Base-by-base conservation (phyloP, 2,329 filamentous ascomycete species). In the Eutypella sp. region DNA sequence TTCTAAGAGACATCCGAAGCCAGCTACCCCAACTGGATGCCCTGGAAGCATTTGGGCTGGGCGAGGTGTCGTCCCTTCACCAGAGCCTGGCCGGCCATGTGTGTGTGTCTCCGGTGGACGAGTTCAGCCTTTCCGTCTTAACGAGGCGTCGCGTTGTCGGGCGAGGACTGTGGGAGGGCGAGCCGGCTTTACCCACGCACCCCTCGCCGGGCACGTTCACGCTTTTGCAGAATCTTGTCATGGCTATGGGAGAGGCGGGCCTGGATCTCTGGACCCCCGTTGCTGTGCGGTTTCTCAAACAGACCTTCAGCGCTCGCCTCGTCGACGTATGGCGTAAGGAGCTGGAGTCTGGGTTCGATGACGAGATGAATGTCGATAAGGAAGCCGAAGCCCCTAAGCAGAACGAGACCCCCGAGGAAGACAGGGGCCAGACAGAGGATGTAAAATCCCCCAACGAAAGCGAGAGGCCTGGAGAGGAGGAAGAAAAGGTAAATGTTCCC, bases 261-360 rank as follows among this genome's bases (percentile, higher is more conserved):
- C 72, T 79, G 39, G 92, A 96, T 62, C 65, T 96, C 3, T 97
- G 91, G 91, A 90, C 84, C 44, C 75, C 80, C 2, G 72, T 74
- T 2, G 86, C 87, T 1, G 78, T 91, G 2, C 56, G 57, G 1
- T 69, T 71, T 1, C 58, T 95, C 51, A 93, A 89, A 66, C 60
- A 57, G n/a, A 62, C 71, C 39, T 59, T 89, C 5, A 63, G 70
- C 5, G 64, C 66, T 36, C 67, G 75, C 41, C 61, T 92, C 1
- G 66, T 65, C n/a, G 63, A 66, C 42, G 55, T 63, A 7, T 82
- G 78, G 78, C 58, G 60, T 8, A 62, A 67, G 38, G 63, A 70
- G 44, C 53, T 82, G 45, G 58, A 62, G 8, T 52, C 62, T 6
- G 42, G 58, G 13, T 40, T 55, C 7, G 40, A 46, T 44, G 11